Evolutionary conservation across 2,329 filamentous ascomycete species (phyloP).

Genomic region (Rutstroemia sp.): DNA sequence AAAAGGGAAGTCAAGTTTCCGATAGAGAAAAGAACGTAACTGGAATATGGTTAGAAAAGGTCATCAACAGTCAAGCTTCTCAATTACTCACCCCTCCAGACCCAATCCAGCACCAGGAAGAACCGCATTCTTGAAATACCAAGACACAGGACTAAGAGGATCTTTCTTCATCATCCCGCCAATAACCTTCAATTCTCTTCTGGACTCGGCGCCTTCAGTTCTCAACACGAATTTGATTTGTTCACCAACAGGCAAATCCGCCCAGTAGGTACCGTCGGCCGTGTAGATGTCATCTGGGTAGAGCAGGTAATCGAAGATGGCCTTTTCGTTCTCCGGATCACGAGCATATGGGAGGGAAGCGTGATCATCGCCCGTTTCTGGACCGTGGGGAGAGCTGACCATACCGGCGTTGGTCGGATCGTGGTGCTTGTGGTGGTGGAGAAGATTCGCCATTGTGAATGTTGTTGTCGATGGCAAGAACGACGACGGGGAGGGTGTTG

Average conservation of each 20-base stretch:
- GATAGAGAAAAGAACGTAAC: constrained; percentile 95
- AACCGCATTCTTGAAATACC: constrained; percentile 86
- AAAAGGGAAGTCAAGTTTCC: constrained; percentile 86
- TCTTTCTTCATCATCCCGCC: constrained; percentile 80
- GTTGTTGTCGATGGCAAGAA: background rate
- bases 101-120: constrained; percentile 87
- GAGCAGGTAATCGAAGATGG: constrained; percentile 70
- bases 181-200: constrained; percentile 57
- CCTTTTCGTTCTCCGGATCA: constrained; percentile 37
- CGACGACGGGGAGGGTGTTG: background rate
- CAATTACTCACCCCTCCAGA: constrained; percentile 60
- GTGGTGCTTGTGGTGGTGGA: constrained; percentile 23
- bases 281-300: constrained; percentile 86
- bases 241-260: constrained; percentile 66
- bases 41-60: constrained; percentile 24
- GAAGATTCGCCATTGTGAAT: constrained; percentile 18
- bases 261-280: constrained; percentile 82
- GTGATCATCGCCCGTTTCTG: constrained; percentile 28
- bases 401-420: constrained; percentile 23
- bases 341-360: constrained; percentile 15
- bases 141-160: constrained; percentile 73
- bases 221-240: constrained; percentile 68
- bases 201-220: constrained; percentile 64
- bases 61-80: background rate
- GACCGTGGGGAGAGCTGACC: constrained; percentile 26